Base-by-base conservation (phyloP, 768 basidiomycete species). In the Lepiota venenata region DNA sequence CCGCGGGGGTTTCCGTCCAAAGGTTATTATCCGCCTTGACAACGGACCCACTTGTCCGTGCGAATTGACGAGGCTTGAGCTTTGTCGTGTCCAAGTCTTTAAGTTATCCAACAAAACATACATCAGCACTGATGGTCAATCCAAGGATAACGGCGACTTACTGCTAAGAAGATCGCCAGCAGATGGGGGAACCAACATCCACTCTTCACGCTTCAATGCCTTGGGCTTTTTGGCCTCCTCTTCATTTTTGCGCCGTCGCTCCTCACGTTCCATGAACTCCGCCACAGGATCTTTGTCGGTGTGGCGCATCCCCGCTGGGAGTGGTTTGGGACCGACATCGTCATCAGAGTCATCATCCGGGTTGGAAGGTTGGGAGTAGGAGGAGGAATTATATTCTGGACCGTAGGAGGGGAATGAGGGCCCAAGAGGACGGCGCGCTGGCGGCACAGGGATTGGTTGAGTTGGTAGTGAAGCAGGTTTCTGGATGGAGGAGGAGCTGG, bases 1-100 rank as follows among this genome's bases (percentile, higher is more conserved):
- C 93, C 0, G 87, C 87, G 0, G 97, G 97, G 0, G 97, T 98
- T 74, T 99, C 97, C 0, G 97, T 99, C 97, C 97, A 99, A 11
- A 96, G 76, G 2, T 85, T 85, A 51, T 71, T 79, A 60, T 89
- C 88, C 66, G 2, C 67, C 61, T 12, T 82, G 67, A 14, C 77
- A 74, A n/a, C 70, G 58, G 20, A 82, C 71, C 50, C 65, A 60
- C 11, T 80, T 75, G n/a, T 41, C 21, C 46, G 45, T 27, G 87
- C 83, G 69, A 95, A 95, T 64, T 91, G 87, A 18, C 92, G 84
- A 2, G 82, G 72, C 67, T 84, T 87, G 18, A 93, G 71, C 64
- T 90, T 92, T 3, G 90, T 85, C 0, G 93, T 90, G 69, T 99
- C 96, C 32, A 96, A 81, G 15, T 82, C 93, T 93, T 50, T 59